Evolutionary conservation across 495 filamentous ascomycete genomes (phyloP).

Genomic region (Friedmanniomyces simplex): DNA sequence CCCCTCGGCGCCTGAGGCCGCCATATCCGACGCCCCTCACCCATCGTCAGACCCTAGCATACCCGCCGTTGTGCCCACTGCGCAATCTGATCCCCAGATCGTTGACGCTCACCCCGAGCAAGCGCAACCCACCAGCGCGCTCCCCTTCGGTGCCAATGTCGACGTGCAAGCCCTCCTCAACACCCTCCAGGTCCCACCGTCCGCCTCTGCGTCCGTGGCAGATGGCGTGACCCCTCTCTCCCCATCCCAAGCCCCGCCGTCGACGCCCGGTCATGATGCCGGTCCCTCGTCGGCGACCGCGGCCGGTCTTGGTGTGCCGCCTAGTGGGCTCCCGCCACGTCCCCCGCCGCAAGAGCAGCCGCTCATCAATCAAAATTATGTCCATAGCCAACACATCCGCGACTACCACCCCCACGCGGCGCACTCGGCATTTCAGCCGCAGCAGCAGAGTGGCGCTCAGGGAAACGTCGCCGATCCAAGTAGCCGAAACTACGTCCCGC

Average conservation of each 20-base stretch:
- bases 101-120: conserved; percentile 10
- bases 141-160: conserved; percentile 20
- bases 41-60: conserved; percentile 18
- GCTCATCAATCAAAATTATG: conserved; percentile 46
- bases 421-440: conserved; percentile 44
- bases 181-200: conserved; percentile 24
- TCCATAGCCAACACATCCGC: conserved; percentile 44
- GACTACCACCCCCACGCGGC: conserved; percentile 44
- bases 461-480: conserved; percentile 36
- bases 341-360: conserved; percentile 47
- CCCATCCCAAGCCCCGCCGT: conserved; percentile 13
- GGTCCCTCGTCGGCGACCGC: neutral
- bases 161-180: conserved; percentile 35
- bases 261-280: conserved; percentile 15
- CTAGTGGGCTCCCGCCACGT: conserved; percentile 44
- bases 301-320: conserved; percentile 30
- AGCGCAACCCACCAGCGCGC: conserved; percentile 7
- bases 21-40: conserved; percentile 12
- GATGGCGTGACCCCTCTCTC: conserved; percentile 8
- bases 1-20: neutral
- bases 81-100: conserved; percentile 7
- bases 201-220: conserved; percentile 12
- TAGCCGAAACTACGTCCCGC: conserved; percentile 4
- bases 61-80: neutral
- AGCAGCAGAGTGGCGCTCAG: conserved; percentile 19